A percentile compares a stretch with the other conserved stretches of the same genome.
Evolutionary conservation across 1,139 yeast genomes (phyloP).

Genomic region (Suhomyces choctaworum): DNA sequence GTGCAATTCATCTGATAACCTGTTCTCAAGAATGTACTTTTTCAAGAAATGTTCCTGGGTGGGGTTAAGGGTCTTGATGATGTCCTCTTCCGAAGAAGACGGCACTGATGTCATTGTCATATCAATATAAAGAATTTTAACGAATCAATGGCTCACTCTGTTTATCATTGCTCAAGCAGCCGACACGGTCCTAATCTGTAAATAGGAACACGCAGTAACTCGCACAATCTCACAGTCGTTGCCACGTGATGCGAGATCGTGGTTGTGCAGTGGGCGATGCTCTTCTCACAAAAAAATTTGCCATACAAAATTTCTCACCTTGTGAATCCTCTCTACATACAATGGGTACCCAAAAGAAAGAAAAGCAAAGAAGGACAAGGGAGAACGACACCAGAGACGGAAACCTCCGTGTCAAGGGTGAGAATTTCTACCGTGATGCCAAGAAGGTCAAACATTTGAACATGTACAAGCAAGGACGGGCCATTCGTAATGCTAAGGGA

Average conservation of each 20-base stretch:
- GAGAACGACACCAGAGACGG: slow-evolving; percentile 85
- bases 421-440: slow-evolving; percentile 93
- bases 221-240: too few relatives aligned
- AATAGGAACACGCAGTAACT: too few relatives aligned
- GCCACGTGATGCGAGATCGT: slow-evolving; percentile 4
- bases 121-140: too few relatives aligned
- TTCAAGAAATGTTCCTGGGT: slow-evolving; percentile 83
- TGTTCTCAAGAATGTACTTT: slow-evolving; percentile 66
- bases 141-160: too few relatives aligned
- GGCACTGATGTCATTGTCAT: too few relatives aligned
- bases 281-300: slow-evolving; percentile 12
- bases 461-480: slow-evolving; percentile 92
- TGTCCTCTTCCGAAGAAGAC: too few relatives aligned
- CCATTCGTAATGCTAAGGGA: slow-evolving; percentile 83
- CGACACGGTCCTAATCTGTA: too few relatives aligned
- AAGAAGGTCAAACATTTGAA: slow-evolving; percentile 85
- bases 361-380: slow-evolving; percentile 79
- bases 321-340: neutral
- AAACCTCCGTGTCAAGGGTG: slow-evolving; percentile 92
- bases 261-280: slow-evolving; percentile 5
- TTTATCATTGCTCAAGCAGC: too few relatives aligned
- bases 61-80: too few relatives aligned
- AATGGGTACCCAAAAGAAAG: slow-evolving; percentile 95
- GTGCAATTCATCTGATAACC: slow-evolving; percentile 62
- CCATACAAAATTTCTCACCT: neutral